Percentiles rank a stretch among this genome's conserved stretches.
Evolutionary conservation across 257 asterid species (phyloP).

Genomic region (Solanum pimpinellifolium): DNA sequence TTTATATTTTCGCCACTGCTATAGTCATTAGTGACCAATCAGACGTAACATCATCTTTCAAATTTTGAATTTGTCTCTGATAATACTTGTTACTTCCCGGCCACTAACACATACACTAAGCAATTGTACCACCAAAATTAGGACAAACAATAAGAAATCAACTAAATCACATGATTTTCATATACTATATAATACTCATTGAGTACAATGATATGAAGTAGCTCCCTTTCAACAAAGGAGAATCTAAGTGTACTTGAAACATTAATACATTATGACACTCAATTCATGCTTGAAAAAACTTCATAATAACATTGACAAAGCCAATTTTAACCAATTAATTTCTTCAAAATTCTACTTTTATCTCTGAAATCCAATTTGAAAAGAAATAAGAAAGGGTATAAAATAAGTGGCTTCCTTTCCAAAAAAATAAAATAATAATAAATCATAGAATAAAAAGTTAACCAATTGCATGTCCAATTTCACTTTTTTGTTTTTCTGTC

Average conservation of each 20-base stretch:
- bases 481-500: slow-evolving; percentile 27
- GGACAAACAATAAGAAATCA: neutral
- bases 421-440: neutral
- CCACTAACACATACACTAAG: neutral
- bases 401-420: neutral
- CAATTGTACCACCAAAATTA: too few species aligned
- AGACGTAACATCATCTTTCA: too few species aligned
- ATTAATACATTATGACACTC: neutral
- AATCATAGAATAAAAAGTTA: neutral
- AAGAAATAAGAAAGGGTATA: neutral
- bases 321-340: neutral
- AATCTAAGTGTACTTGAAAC: neutral
- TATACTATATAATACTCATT: neutral
- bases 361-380: neutral
- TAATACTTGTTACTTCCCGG: neutral
- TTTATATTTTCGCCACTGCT: too few species aligned
- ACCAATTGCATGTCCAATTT: neutral
- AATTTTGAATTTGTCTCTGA: neutral
- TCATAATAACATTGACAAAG: neutral
- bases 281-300: neutral
- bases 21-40: accelerated
- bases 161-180: neutral
- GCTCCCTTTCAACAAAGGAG: neutral
- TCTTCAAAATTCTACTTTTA: neutral
- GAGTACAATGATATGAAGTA: neutral